Evolutionary conservation across 2,329 filamentous ascomycete genomes (phyloP).

Genomic region (Colletotrichum spaethianum): DNA sequence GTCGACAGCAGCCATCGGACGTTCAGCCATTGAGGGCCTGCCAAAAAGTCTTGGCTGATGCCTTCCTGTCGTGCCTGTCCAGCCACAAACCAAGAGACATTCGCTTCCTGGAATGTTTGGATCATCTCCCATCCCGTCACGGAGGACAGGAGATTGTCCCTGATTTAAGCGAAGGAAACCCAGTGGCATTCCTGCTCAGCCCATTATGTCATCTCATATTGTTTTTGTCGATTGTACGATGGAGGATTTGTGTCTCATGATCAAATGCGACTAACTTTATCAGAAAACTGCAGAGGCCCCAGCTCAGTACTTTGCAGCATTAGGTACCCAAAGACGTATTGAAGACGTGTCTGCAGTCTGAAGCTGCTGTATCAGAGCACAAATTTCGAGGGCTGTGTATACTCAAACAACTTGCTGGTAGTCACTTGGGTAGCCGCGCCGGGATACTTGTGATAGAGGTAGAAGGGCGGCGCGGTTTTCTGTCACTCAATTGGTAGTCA

Average conservation of each 20-base stretch:
- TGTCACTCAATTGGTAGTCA: no score
- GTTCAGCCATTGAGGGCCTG: conserved; percentile 20
- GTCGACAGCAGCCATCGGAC: background rate
- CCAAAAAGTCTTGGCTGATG: conserved; percentile 39
- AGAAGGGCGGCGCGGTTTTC: no score
- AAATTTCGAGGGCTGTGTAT: background rate
- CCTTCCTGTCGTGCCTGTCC: background rate
- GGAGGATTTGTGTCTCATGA: background rate
- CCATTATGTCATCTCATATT: background rate
- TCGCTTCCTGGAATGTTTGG: background rate
- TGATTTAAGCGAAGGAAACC: background rate
- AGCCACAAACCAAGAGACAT: conserved; percentile 14
- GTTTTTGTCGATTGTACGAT: background rate
- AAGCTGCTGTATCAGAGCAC: background rate
- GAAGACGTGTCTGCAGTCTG: background rate
- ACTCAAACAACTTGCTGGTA: no score
- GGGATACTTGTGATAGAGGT: no score
- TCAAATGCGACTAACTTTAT: no score
- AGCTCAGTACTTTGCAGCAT: no score
- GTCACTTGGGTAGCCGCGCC: no score
- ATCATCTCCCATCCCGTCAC: background rate
- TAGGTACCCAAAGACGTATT: no score
- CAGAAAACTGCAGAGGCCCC: fast-evolving
- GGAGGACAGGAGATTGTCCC: no score
- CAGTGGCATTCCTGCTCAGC: background rate